Evolutionary conservation across 108 stramenopile genomes (phyloP).

Genomic region (Cyclotella sp.): DNA sequence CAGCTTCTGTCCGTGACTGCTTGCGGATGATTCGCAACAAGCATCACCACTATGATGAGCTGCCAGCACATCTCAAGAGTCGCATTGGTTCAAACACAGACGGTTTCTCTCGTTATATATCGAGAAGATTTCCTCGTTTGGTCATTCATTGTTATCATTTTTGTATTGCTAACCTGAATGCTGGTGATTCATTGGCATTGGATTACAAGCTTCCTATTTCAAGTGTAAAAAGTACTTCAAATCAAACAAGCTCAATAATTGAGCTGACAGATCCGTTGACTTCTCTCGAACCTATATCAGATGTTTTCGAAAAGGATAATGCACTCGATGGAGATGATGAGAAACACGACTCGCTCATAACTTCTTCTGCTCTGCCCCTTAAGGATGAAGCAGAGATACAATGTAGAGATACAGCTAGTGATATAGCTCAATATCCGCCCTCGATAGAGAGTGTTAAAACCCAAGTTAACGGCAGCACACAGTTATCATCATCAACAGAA

Average conservation of each 20-base stretch:
- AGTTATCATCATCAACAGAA: constrained; percentile 33
- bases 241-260: neutral
- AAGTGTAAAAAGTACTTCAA: neutral
- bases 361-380: neutral
- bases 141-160: constrained; percentile 90
- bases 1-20: constrained; percentile 87
- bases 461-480: neutral
- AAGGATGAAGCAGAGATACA: neutral
- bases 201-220: constrained; percentile 62
- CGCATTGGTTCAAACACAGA: constrained; percentile 61
- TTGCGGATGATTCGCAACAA: constrained; percentile 95
- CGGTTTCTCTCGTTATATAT: constrained; percentile 80
- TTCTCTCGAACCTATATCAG: neutral
- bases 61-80: constrained; percentile 69
- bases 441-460: neutral
- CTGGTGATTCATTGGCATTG: constrained; percentile 61
- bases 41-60: constrained; percentile 93
- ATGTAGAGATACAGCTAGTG: neutral
- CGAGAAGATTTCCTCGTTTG: constrained; percentile 79
- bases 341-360: neutral
- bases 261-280: constrained; percentile 8
- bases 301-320: constrained; percentile 13
- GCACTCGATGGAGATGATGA: neutral
- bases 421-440: neutral
- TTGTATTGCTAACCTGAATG: constrained; percentile 53